Evolutionary conservation across 331 rosid species (phyloP).

Genomic region (Acacia pycnantha): DNA sequence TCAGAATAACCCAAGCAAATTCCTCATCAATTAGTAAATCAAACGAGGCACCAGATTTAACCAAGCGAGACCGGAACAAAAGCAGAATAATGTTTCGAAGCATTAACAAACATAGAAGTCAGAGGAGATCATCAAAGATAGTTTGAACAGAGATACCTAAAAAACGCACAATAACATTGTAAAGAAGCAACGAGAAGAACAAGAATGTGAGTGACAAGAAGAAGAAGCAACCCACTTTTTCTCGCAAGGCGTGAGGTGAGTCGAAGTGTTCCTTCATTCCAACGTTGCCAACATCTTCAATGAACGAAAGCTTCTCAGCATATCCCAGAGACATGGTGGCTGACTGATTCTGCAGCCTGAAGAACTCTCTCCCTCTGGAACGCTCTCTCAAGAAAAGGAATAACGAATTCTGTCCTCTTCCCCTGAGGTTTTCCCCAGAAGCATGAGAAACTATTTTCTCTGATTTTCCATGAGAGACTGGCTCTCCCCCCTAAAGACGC

Average conservation of each 20-base stretch:
- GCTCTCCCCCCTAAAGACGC: background rate
- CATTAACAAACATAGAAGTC: constrained; percentile 19
- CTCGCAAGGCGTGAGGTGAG: constrained; percentile 65
- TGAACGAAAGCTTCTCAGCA: constrained; percentile 94
- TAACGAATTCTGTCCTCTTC: background rate
- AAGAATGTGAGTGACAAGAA: constrained; percentile 20
- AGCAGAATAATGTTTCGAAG: constrained; percentile 19
- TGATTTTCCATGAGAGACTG: background rate
- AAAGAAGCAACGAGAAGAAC: background rate
- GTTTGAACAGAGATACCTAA: background rate
- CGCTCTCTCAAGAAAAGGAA: background rate
- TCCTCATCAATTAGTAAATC: constrained; percentile 19
- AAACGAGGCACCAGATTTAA: constrained; percentile 23
- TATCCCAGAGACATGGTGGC: constrained; percentile 56
- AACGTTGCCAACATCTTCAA: constrained; percentile 94
- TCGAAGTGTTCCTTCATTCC: constrained; percentile 93
- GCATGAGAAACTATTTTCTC: background rate
- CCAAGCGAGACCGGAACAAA: constrained; percentile 9
- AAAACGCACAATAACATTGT: background rate
- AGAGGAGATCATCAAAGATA: constrained; percentile 30
- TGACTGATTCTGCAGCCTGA: background rate
- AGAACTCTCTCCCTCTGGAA: background rate
- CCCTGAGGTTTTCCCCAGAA: background rate
- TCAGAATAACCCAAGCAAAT: constrained; percentile 28
- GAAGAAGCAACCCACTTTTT: constrained; percentile 51